Conservation (phyloP, 2,329 filamentous ascomycete genomes). For the Penicillium sp. region DNA sequence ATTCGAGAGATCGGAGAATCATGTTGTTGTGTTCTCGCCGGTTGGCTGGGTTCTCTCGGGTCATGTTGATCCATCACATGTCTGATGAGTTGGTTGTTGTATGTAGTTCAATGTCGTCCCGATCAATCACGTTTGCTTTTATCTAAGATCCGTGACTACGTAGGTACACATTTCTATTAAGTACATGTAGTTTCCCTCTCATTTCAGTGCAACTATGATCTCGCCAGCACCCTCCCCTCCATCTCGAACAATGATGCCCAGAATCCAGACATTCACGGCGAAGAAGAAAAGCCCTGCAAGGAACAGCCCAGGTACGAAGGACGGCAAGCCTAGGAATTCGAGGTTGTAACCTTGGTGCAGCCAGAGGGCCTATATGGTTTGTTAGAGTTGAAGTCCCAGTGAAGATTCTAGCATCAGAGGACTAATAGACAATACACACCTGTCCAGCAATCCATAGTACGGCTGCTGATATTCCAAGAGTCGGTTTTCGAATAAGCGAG, state of each 20-base stretch:
- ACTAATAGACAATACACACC: constrained; percentile 32
- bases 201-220: constrained; percentile 26
- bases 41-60: not conserved
- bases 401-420: not conserved
- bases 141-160: not conserved
- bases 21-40: not conserved
- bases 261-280: constrained; percentile 78
- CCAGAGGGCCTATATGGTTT: constrained; percentile 57
- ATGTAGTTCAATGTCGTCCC: not conserved
- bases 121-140: not conserved
- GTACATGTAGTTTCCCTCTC: constrained; percentile 11
- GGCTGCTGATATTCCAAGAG: constrained; percentile 64
- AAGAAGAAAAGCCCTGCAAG: constrained; percentile 75
- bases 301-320: constrained; percentile 84
- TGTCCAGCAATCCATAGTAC: constrained; percentile 74
- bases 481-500: constrained; percentile 61
- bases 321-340: constrained; percentile 76
- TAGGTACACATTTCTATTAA: not conserved
- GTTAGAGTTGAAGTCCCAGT: not conserved
- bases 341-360: constrained; percentile 71
- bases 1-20: not conserved
- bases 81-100: not conserved
- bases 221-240: constrained; percentile 32
- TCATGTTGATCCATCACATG: not conserved
- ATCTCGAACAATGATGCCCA: constrained; percentile 76